These are phyloP conservation scores for Pseudogymnoascus sp. DNA, from an alignment of 2,329 filamentous ascomycete species.

Conservation along the genomic window DNA sequence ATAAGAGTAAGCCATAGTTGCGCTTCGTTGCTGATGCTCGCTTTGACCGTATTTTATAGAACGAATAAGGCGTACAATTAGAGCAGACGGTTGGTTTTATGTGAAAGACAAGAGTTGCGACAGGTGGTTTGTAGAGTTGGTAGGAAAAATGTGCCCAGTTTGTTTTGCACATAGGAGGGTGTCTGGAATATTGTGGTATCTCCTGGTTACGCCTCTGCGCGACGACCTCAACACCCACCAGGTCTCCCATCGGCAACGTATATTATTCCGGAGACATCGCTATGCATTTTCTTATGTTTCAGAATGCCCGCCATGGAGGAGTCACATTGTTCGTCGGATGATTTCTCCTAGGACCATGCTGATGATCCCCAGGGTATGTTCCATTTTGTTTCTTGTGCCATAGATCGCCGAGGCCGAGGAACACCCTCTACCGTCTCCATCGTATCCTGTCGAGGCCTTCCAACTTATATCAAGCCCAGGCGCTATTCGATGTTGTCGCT, in stretches of 20 bases:
- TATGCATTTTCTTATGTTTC: background rate
- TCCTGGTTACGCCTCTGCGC: background rate
- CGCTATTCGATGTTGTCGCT: background rate
- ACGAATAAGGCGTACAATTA: background rate
- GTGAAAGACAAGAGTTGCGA: background rate
- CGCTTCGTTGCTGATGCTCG: background rate
- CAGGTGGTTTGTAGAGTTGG: background rate
- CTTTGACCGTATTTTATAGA: background rate
- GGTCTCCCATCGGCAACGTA: background rate
- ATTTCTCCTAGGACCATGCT: background rate
- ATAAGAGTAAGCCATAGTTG: background rate
- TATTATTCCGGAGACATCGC: background rate
- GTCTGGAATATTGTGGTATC: background rate
- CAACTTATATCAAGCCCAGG: background rate
- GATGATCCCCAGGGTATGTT: background rate
- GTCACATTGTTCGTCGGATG: background rate
- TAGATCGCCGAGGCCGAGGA: background rate
- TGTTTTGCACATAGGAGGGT: background rate
- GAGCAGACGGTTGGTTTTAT: background rate
- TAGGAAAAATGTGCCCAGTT: background rate
- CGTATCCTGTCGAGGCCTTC: background rate
- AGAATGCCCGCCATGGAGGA: background rate
- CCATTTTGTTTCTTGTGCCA: background rate
- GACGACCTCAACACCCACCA: background rate
- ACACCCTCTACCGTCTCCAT: background rate